Conservation (phyloP, 257 asterid species). For the Jacaranda mimosifolia region DNA sequence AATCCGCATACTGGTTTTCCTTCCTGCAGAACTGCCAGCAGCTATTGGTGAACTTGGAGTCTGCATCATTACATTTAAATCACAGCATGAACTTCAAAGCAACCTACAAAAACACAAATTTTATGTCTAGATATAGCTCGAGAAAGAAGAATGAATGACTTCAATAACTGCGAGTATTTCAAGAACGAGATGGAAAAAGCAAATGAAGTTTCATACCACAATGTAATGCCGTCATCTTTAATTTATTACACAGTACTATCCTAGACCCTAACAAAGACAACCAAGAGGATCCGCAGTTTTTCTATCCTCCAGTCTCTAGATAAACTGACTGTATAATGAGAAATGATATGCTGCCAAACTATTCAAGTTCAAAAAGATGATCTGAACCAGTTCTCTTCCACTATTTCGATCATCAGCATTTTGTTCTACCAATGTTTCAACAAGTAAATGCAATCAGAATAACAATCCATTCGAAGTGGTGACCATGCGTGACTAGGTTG, state of each 20-base stretch:
- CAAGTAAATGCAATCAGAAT: neutral
- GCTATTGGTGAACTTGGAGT: slow-evolving; percentile 89
- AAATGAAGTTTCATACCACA: neutral
- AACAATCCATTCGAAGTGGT: too few species aligned
- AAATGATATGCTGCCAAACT: neutral
- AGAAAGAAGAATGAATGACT: slow-evolving; percentile 5
- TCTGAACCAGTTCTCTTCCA: neutral
- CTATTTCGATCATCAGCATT: neutral
- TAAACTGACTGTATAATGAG: neutral
- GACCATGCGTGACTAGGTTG: neutral
- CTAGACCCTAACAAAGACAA: neutral
- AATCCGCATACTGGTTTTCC: slow-evolving; percentile 70
- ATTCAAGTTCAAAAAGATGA: neutral
- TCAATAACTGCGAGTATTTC: slow-evolving; percentile 7
- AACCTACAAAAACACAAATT: slow-evolving; percentile 53
- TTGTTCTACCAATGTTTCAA: neutral
- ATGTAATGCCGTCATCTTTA: neutral
- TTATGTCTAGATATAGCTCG: slow-evolving; percentile 41
- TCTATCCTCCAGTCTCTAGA: neutral
- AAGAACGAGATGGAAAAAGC: slow-evolving; percentile 2
- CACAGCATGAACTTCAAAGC: slow-evolving; percentile 61
- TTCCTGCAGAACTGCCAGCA: slow-evolving; percentile 68
- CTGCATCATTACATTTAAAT: slow-evolving; percentile 80
- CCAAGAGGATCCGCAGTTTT: neutral
- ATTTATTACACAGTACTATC: neutral